These are phyloP conservation scores for Penicillium waksmanii DNA, from an alignment of 495 filamentous ascomycete genomes.

Conservation along the genomic window DNA sequence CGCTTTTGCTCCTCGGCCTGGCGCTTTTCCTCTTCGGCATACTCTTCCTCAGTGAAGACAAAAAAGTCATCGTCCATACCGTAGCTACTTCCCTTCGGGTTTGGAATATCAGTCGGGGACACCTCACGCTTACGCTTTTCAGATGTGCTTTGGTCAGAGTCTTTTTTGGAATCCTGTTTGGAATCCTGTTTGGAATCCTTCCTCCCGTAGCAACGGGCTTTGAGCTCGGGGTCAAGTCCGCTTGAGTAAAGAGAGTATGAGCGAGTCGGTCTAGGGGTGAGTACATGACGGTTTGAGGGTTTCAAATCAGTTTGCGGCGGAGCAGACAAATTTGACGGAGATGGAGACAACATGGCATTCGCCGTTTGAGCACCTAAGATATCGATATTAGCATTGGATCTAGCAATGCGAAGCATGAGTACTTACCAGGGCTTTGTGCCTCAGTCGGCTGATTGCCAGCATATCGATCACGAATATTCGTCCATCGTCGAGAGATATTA, in stretches of 20 bases:
- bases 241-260: constrained; percentile 7
- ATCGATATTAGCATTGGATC: not conserved
- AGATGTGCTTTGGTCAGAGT: not conserved
- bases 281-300: not conserved
- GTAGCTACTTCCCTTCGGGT: constrained; percentile 48
- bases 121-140: constrained; percentile 46
- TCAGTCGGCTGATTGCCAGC: constrained; percentile 1
- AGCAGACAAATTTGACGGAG: not conserved
- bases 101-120: constrained; percentile 51
- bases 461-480: constrained; percentile 20
- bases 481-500: constrained; percentile 25
- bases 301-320: not conserved
- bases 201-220: constrained; percentile 9
- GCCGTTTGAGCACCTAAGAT: not conserved
- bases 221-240: constrained; percentile 11
- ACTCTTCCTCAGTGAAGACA: constrained; percentile 39
- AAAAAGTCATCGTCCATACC: constrained; percentile 51
- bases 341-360: not conserved
- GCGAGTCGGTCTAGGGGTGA: not conserved
- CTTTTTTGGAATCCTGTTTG: not conserved
- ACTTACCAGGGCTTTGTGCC: not conserved
- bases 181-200: not conserved
- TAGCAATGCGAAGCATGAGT: not conserved
- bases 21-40: constrained; percentile 21
- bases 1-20: not conserved